A percentile compares a stretch with the other conserved stretches of the same genome.
These are phyloP conservation scores for Tremellales sp. DNA, from an alignment of 1,284 basidiomycete genomes.

Conservation along the genomic window DNA sequence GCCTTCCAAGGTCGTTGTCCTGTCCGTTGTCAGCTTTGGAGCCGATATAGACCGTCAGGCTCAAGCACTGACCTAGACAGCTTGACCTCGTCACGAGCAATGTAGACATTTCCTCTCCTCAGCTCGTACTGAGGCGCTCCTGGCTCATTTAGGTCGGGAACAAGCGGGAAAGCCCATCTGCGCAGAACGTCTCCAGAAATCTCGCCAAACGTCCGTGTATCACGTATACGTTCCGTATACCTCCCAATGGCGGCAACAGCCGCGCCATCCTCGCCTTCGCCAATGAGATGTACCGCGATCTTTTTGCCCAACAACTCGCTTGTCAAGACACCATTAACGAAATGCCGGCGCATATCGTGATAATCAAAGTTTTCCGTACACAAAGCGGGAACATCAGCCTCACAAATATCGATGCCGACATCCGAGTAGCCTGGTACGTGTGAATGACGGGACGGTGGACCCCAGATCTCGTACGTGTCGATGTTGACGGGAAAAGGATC, in stretches of 20 bases:
- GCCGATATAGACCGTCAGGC: background rate
- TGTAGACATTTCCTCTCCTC: constrained; percentile 77
- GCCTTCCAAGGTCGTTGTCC: constrained; percentile 52
- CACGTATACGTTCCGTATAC: constrained; percentile 82
- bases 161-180: constrained; percentile 89
- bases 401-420: constrained; percentile 53
- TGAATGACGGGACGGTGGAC: constrained; percentile 22
- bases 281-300: constrained; percentile 54
- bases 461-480: constrained; percentile 77
- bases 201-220: constrained; percentile 83
- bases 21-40: constrained; percentile 10
- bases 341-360: constrained; percentile 82
- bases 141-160: constrained; percentile 88
- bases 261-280: constrained; percentile 12
- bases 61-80: constrained; percentile 62
- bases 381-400: constrained; percentile 69
- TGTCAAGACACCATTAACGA: constrained; percentile 93
- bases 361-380: constrained; percentile 99
- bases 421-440: constrained; percentile 38
- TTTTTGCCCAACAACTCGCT: constrained; percentile 94
- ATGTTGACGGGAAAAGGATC: constrained; percentile 52
- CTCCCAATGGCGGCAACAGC: constrained; percentile 57
- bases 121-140: constrained; percentile 76
- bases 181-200: constrained; percentile 86
- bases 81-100: constrained; percentile 68